A percentile compares a stretch with the other conserved stretches of the same genome.
phyloP scores from a whole-genome alignment of 2,329 filamentous ascomycete species.

The Rhynchosporium secalis region DNA sequence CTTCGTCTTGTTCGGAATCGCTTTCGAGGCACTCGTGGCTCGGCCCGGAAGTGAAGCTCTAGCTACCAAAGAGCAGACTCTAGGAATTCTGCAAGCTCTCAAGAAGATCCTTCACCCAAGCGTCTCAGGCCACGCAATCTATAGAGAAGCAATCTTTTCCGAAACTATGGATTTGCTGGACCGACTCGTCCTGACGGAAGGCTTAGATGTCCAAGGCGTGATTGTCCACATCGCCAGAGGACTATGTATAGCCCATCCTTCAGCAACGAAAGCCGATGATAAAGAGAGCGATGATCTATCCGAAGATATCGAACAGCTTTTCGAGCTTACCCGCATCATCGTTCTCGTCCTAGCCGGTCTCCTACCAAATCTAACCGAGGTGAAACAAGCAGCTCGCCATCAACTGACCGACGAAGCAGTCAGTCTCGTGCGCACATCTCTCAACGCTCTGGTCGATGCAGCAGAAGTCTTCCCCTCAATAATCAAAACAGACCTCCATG shows the following conservation, averaged over 20 bases:
- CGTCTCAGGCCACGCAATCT: constrained; percentile 94
- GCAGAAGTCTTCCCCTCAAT: constrained; percentile 94
- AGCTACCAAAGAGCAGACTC: constrained; percentile 72
- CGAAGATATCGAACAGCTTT: constrained; percentile 96
- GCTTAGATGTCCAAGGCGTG: constrained; percentile 81
- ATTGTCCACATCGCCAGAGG: constrained; percentile 94
- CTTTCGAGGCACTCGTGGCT: constrained; percentile 91
- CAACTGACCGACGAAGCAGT: constrained; percentile 87
- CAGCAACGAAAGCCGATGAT: constrained; percentile 69
- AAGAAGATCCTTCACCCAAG: constrained; percentile 94
- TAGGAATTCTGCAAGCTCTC: constrained; percentile 86
- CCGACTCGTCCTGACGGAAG: constrained; percentile 87
- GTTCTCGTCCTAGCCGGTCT: constrained; percentile 87
- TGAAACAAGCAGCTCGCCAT: constrained; percentile 61
- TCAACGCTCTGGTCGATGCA: constrained; percentile 89
- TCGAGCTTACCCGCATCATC: constrained; percentile 94
- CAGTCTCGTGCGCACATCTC: constrained; percentile 72
- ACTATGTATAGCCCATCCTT: constrained; percentile 87
- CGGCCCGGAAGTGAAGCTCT: constrained; percentile 68
- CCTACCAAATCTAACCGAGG: constrained; percentile 76
- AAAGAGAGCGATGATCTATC: constrained; percentile 77
- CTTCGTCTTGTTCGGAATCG: constrained; percentile 94
- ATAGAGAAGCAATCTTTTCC: constrained; percentile 91
- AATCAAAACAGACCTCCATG: constrained; percentile 94
- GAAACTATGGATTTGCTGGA: constrained; percentile 97